Percentiles rank a stretch among this genome's conserved stretches.
Evolutionary conservation across 352 stramenopile species (phyloP).

Genomic region (Phytophthora palmivora): DNA sequence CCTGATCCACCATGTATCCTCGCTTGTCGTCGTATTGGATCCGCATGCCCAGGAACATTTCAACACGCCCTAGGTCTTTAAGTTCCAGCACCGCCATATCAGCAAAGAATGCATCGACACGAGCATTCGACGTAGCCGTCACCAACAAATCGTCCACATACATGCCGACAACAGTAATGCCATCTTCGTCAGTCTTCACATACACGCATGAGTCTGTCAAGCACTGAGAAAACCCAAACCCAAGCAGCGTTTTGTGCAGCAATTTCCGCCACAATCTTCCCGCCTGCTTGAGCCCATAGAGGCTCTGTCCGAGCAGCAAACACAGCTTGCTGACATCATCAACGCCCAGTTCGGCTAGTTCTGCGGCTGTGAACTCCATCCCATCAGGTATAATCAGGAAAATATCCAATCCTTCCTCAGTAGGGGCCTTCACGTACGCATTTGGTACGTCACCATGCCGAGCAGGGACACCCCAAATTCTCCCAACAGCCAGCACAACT

Average conservation of each 20-base stretch:
- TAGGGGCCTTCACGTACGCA: slow-evolving; percentile 8
- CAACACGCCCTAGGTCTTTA: slow-evolving; percentile 12
- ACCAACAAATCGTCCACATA: no score
- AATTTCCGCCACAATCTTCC: slow-evolving; percentile 13
- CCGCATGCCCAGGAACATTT: slow-evolving; percentile 38
- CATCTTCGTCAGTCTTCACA: no score
- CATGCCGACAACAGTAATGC: no score
- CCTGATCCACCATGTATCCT: not conserved
- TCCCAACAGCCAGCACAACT: no score
- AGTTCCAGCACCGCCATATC: no score
- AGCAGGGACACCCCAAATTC: no score
- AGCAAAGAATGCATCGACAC: no score
- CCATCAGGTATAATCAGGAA: slow-evolving; percentile 6
- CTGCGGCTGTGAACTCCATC: not conserved
- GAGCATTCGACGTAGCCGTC: no score
- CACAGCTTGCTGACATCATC: not conserved
- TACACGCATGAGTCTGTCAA: no score
- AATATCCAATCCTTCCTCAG: slow-evolving; percentile 4
- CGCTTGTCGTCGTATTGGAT: not conserved
- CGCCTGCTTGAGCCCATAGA: slow-evolving; percentile 40
- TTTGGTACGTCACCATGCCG: slow-evolving; percentile 6
- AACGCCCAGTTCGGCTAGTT: not conserved
- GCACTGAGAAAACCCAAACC: no score
- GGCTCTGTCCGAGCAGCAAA: slow-evolving; percentile 7
- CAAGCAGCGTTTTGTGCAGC: slow-evolving; percentile 6